Percentiles rank a stretch among this genome's conserved stretches.
Conservation (phyloP, 371 early-diverging fungal species). For the Syncephalis fuscata region DNA sequence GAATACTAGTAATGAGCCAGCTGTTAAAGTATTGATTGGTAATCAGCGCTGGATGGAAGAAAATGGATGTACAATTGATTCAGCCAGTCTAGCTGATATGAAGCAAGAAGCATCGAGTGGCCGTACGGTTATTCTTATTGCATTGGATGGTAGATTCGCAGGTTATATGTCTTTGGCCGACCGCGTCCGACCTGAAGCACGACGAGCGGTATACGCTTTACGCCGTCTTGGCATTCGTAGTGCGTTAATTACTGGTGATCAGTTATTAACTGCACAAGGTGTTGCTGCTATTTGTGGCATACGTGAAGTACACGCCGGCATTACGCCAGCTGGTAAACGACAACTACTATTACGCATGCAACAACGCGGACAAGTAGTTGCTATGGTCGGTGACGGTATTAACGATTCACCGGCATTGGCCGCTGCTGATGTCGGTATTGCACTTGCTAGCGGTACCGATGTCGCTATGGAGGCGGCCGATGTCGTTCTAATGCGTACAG, state of each 20-base stretch:
- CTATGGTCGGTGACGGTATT: constrained; percentile 98
- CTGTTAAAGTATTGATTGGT: constrained; percentile 45
- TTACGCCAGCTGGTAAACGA: constrained; percentile 81
- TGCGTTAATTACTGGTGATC: constrained; percentile 92
- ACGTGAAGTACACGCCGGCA: constrained; percentile 73
- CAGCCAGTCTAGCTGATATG: constrained; percentile 17
- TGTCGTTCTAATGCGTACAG: constrained; percentile 67
- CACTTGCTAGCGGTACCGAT: constrained; percentile 84
- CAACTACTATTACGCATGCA: constrained; percentile 50
- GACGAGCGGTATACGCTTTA: constrained; percentile 45
- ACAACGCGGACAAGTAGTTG: constrained; percentile 30
- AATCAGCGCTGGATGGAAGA: constrained; percentile 41
- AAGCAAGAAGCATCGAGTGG: constrained; percentile 37
- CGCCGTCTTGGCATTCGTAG: constrained; percentile 54
- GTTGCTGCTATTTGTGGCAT: constrained; percentile 62
- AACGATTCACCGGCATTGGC: constrained; percentile 96
- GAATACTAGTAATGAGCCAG: background rate
- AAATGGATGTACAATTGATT: constrained; percentile 14
- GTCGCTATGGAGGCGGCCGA: constrained; percentile 91
- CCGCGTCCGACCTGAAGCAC: constrained; percentile 61
- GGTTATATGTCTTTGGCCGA: constrained; percentile 81
- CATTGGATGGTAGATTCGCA: constrained; percentile 34
- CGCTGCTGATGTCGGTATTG: constrained; percentile 87
- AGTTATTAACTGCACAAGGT: constrained; percentile 51
- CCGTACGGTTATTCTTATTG: constrained; percentile 66